These are phyloP conservation scores for Suhomyces guaymorum DNA, from an alignment of 1,139 yeast species.

Conservation along the genomic window DNA sequence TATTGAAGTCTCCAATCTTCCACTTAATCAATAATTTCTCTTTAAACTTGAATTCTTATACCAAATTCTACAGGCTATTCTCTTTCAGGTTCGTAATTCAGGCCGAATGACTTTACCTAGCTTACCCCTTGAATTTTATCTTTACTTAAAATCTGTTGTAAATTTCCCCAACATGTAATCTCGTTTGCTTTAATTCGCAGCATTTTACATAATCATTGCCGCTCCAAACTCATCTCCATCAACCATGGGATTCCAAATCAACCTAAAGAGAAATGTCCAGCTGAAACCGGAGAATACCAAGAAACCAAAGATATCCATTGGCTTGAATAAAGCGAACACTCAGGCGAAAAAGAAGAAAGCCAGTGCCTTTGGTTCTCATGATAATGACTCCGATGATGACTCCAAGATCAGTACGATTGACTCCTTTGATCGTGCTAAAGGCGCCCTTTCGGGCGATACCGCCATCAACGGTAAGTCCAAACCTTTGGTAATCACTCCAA, in stretches of 20 bases:
- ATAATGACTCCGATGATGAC: constrained; percentile 22
- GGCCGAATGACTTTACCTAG: too few species aligned
- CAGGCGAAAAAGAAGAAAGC: neutral
- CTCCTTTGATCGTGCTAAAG: constrained; percentile 15
- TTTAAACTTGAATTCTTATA: too few species aligned
- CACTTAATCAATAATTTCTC: too few species aligned
- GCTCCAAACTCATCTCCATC: too few species aligned
- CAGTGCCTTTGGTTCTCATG: constrained; percentile 11
- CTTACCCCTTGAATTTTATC: too few species aligned
- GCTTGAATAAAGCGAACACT: neutral
- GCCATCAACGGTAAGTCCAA: constrained; percentile 16
- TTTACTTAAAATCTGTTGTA: too few species aligned
- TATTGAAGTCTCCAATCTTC: too few species aligned
- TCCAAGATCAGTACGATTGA: constrained; percentile 14
- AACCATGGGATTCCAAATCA: constrained; percentile 28
- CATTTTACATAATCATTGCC: too few species aligned
- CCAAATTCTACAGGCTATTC: too few species aligned
- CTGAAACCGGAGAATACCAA: constrained; percentile 2
- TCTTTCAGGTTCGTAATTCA: too few species aligned
- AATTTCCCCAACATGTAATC: too few species aligned
- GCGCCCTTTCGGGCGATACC: constrained; percentile 24
- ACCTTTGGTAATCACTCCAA: constrained; percentile 23
- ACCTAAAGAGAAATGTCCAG: constrained; percentile 19
- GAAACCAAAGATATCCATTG: constrained; percentile 8
- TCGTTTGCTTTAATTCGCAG: neutral